phyloP scores from a whole-genome alignment of 257 asterid species.

The Osmanthus fragrans region DNA sequence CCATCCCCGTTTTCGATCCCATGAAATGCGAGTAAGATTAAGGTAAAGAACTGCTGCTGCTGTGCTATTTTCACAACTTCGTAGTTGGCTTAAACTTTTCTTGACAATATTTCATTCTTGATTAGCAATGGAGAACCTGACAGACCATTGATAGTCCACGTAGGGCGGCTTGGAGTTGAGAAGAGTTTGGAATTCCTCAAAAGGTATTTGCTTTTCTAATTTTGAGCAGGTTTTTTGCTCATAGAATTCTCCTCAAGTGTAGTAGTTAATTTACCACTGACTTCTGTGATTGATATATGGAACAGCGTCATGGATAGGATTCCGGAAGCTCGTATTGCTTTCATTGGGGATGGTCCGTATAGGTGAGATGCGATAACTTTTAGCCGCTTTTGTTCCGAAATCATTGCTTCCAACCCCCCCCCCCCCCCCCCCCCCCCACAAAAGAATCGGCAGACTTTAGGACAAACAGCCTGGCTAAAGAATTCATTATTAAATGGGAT shows the following conservation, averaged over 20 bases:
- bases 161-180: conserved; percentile 91
- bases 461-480: not conserved
- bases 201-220: conserved; percentile 44
- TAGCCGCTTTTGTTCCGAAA: not conserved
- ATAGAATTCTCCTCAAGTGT: not conserved
- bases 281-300: conserved; percentile 25
- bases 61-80: not conserved
- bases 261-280: conserved; percentile 17
- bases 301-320: conserved; percentile 89
- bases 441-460: not conserved
- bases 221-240: not conserved
- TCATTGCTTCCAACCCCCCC: not conserved
- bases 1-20: conserved; percentile 64
- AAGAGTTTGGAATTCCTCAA: conserved; percentile 91
- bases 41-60: conserved; percentile 42
- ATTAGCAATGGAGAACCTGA: conserved; percentile 86
- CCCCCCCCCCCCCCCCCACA: not conserved
- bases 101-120: conserved; percentile 23
- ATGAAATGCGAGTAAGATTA: conserved; percentile 73
- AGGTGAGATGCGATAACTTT: conserved; percentile 48
- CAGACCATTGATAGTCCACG: conserved; percentile 83
- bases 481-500: not conserved
- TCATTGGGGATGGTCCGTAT: conserved; percentile 93
- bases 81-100: not conserved
- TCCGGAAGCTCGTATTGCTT: conserved; percentile 89